phyloP scores from a whole-genome alignment of 1,284 basidiomycete genomes.

The Laetiporus sulphureus region DNA sequence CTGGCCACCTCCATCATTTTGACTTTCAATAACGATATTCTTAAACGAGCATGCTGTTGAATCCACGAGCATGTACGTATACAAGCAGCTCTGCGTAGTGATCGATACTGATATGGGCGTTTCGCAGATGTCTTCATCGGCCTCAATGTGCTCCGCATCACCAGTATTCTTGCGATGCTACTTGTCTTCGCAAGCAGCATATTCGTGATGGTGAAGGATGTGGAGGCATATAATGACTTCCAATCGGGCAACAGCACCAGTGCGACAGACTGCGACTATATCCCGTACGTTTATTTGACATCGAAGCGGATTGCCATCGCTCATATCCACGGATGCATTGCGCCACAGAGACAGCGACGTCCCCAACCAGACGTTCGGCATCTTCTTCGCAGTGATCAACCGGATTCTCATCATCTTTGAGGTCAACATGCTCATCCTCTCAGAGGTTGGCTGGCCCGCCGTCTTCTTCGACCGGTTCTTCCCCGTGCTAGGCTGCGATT shows the following conservation, averaged over 20 bases:
- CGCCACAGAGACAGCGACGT: constrained; percentile 64
- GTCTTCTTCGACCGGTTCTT: constrained; percentile 76
- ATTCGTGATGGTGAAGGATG: constrained; percentile 72
- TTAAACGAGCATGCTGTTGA: too few relatives aligned
- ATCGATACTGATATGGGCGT: too few relatives aligned
- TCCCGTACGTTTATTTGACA: constrained; percentile 43
- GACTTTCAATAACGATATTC: too few relatives aligned
- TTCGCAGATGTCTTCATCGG: constrained; percentile 64
- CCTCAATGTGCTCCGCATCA: constrained; percentile 69
- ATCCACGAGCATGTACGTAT: too few relatives aligned
- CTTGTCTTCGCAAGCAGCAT: constrained; percentile 80
- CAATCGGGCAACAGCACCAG: constrained; percentile 32
- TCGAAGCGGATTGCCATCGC: background rate
- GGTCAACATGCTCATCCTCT: constrained; percentile 70
- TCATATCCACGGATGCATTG: constrained; percentile 5
- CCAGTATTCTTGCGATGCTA: constrained; percentile 76
- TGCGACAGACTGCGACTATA: constrained; percentile 66
- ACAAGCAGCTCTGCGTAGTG: too few relatives aligned
- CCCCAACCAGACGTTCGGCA: constrained; percentile 84
- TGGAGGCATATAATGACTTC: constrained; percentile 69
- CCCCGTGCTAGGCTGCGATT: constrained; percentile 74
- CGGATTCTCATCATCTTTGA: constrained; percentile 80
- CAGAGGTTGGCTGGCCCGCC: constrained; percentile 75
- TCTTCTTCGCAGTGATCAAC: constrained; percentile 85
- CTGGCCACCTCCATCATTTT: background rate